A percentile compares a stretch with the other conserved stretches of the same genome.
These are phyloP conservation scores for Neurospora pannonica DNA, from an alignment of 495 filamentous ascomycete species.

Conservation along the genomic window DNA sequence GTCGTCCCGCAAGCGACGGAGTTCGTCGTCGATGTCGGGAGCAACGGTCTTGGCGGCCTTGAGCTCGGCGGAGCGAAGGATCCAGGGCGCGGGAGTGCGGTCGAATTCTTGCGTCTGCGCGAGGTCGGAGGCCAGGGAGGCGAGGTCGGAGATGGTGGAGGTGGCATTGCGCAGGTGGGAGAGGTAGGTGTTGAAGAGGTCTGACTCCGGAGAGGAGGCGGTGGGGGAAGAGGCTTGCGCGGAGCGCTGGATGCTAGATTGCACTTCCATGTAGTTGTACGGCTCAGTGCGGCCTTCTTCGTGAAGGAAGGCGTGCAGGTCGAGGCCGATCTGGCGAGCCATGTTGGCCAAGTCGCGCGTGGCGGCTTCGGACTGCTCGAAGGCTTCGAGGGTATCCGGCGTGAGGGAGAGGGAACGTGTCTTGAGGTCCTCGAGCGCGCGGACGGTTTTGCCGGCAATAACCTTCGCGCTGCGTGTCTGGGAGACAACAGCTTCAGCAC, in stretches of 20 bases:
- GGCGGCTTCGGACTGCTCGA: constrained; percentile 49
- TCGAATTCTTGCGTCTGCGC: constrained; percentile 81
- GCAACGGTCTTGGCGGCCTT: constrained; percentile 68
- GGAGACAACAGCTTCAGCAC: constrained; percentile 60
- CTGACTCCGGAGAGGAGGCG: constrained; percentile 40
- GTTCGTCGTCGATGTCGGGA: constrained; percentile 70
- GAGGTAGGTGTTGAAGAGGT: constrained; percentile 58
- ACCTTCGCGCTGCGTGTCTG: constrained; percentile 80
- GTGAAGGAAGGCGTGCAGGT: constrained; percentile 52
- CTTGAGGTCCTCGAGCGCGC: constrained; percentile 69
- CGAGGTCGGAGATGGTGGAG: constrained; percentile 60
- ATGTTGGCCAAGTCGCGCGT: constrained; percentile 60
- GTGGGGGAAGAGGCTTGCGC: constrained; percentile 23
- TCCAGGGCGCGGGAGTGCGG: constrained; percentile 63
- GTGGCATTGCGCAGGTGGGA: constrained; percentile 57
- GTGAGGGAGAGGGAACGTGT: constrained; percentile 65
- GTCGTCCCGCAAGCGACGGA: constrained; percentile 65
- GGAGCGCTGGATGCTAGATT: constrained; percentile 49
- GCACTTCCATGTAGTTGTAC: constrained; percentile 55
- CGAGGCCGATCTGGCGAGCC: constrained; percentile 55
- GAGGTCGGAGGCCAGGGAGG: constrained; percentile 62
- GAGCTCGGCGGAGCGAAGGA: constrained; percentile 68
- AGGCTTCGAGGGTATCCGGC: constrained; percentile 42
- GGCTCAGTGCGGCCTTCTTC: constrained; percentile 66
- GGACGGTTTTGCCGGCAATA: constrained; percentile 66